Conservation (phyloP, 768 basidiomycete genomes). For the Leccinum boreale region DNA sequence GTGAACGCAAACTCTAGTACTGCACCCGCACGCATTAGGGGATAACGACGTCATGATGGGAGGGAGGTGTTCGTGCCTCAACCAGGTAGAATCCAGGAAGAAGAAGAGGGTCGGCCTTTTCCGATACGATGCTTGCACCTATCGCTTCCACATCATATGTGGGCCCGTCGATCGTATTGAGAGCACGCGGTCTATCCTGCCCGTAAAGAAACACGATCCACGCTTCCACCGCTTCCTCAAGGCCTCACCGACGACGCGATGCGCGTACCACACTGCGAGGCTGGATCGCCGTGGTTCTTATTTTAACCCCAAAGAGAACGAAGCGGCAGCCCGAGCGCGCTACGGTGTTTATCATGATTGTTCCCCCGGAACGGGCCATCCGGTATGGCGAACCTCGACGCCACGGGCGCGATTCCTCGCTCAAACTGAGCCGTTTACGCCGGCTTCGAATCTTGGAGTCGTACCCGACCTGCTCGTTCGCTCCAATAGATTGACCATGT, state of each 20-base stretch:
- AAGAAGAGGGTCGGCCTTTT: background rate
- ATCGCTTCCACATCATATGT: background rate
- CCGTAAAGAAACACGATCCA: background rate
- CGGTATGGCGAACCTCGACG: background rate
- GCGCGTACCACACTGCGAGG: background rate
- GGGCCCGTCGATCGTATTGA: background rate
- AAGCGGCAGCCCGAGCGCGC: background rate
- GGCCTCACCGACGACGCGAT: background rate
- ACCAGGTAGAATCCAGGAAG: background rate
- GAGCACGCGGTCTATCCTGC: background rate
- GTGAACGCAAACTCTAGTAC: background rate
- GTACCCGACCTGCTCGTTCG: background rate
- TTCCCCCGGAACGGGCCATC: background rate
- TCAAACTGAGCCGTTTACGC: background rate
- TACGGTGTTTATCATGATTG: background rate
- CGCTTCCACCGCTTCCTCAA: background rate
- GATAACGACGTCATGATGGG: background rate
- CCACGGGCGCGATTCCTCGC: background rate
- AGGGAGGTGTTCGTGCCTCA: background rate
- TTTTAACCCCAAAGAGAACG: background rate
- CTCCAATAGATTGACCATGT: background rate
- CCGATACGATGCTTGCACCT: background rate
- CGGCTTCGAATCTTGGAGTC: background rate
- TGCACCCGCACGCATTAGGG: background rate
- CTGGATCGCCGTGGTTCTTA: background rate